Evolutionary conservation across 768 basidiomycete genomes (phyloP), one percentile per base, ranked within the genome.

Genomic region (Phylloporus rhodoxanthus): DNA sequence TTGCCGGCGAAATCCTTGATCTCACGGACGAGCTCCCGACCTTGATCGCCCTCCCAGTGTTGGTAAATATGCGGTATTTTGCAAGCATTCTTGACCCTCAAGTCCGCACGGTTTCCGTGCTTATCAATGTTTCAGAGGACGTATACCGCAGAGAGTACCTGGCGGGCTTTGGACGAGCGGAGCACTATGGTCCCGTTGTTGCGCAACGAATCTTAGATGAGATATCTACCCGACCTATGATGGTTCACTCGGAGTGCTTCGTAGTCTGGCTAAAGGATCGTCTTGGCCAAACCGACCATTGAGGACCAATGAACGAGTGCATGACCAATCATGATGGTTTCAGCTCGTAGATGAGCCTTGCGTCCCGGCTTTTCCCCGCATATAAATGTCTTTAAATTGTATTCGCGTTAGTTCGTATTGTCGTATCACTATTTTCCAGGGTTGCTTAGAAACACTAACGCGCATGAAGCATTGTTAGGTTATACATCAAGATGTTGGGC

Each of bases 151-250:
- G 72, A 56, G 78, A 77, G 32, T 89, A 82, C 64, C 68, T 91
- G 32, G 70, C 79, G 36, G 88, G 89, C 19, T 91, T 90, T 62
- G 80, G 83, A 13, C 73, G 85, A 47, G 88, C 87, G 33, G 87
- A 90, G 54, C 85, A 88, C 57, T 86, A 80, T 55, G 80, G 81
- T 38, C 68, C 67, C 19, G 68, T 76, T 5, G 78, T 88, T 42
- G 82, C 76, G 3, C 74, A 75, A 59, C 76, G 76, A 20, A 71
- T 87, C 34, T 66, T 82, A 29, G 75, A 82, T 28, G 70, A 71
- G 20, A 66, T 88, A 30, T 69, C 66, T 19, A 54, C 52, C 20
- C 63, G 64, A 39, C 61, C 64, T 6, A 56, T 62, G 28, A 48
- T 48, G 2, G 71, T 74, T 55, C 53, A 72, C 23, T 66, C 43